These are phyloP conservation scores for Sequoia sempervirens DNA, from an alignment of 75 land plant species.

Conservation along the genomic window DNA sequence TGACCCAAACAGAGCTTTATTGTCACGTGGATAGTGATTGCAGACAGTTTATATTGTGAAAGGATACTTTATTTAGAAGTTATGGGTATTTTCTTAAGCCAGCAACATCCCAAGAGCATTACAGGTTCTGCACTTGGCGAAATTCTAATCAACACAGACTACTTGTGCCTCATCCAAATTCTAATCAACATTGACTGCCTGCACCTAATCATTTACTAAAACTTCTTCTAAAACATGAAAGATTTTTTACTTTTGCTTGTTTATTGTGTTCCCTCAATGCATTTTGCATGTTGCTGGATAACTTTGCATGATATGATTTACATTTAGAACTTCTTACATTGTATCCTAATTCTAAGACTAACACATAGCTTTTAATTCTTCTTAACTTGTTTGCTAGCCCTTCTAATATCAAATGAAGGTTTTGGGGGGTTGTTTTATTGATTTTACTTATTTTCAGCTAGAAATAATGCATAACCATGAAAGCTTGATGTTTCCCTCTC, in stretches of 20 bases:
- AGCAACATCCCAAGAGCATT: not conserved
- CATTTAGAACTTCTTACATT: not conserved
- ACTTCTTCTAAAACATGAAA: not conserved
- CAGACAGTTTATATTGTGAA: not conserved
- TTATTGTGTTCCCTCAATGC: not conserved
- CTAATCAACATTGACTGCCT: not conserved
- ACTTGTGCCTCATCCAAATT: not conserved
- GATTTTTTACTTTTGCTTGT: not conserved
- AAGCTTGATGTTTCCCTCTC: not conserved
- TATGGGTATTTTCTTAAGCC: not conserved
- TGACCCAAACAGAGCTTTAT: not conserved
- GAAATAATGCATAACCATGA: no score
- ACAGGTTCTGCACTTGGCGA: not conserved
- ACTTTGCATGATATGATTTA: not conserved
- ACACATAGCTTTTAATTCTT: not conserved
- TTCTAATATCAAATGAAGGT: not conserved
- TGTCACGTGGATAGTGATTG: not conserved
- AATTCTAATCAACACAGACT: not conserved
- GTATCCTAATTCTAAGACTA: not conserved
- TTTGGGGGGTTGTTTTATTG: not conserved
- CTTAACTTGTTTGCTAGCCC: not conserved
- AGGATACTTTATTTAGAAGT: not conserved
- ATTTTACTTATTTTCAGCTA: not conserved
- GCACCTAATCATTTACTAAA: not conserved
- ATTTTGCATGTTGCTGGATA: not conserved